Evolutionary conservation across 2,329 filamentous ascomycete species (phyloP).

Genomic region (Fusarium sublunatum): DNA sequence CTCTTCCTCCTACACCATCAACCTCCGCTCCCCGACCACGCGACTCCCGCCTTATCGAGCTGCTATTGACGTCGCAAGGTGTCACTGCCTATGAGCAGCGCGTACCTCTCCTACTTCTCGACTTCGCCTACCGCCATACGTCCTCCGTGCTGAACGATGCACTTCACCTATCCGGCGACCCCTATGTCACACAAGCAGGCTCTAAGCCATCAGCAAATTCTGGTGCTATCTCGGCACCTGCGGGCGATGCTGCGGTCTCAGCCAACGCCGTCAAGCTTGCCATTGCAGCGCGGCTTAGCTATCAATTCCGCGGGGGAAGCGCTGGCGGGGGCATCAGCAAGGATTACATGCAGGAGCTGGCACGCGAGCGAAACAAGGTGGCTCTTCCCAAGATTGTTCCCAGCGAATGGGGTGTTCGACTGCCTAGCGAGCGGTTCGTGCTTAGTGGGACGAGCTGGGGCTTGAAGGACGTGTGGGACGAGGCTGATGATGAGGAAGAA

Average conservation of each 20-base stretch:
- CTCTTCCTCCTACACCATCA: slow-evolving; percentile 48
- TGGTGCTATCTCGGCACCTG: slow-evolving; percentile 61
- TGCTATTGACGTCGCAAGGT: slow-evolving; percentile 81
- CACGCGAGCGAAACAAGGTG: slow-evolving; percentile 75
- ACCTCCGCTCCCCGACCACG: slow-evolving; percentile 71
- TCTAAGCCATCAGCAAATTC: slow-evolving; percentile 61
- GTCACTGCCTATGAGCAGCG: slow-evolving; percentile 84
- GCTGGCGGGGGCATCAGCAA: slow-evolving; percentile 70
- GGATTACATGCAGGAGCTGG: slow-evolving; percentile 82
- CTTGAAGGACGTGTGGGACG: slow-evolving; percentile 68
- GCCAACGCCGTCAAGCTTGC: slow-evolving; percentile 78
- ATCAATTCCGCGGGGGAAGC: slow-evolving; percentile 72
- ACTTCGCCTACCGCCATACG: slow-evolving; percentile 88
- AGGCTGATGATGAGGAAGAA: slow-evolving; percentile 58
- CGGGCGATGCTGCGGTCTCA: slow-evolving; percentile 67
- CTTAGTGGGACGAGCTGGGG: slow-evolving; percentile 74
- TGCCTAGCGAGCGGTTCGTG: slow-evolving; percentile 76
- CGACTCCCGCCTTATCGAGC: slow-evolving; percentile 82
- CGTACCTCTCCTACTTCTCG: slow-evolving; percentile 83
- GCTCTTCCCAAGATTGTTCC: slow-evolving; percentile 71
- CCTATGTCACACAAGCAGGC: slow-evolving; percentile 70
- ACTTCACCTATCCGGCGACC: slow-evolving; percentile 74
- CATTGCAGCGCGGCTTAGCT: slow-evolving; percentile 74
- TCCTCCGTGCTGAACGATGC: slow-evolving; percentile 77
- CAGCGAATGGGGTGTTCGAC: slow-evolving; percentile 74